Evolutionary conservation across 2,329 filamentous ascomycete species (phyloP), one percentile per base, ranked within the genome.

Genomic region (Fusarium burgessii): DNA sequence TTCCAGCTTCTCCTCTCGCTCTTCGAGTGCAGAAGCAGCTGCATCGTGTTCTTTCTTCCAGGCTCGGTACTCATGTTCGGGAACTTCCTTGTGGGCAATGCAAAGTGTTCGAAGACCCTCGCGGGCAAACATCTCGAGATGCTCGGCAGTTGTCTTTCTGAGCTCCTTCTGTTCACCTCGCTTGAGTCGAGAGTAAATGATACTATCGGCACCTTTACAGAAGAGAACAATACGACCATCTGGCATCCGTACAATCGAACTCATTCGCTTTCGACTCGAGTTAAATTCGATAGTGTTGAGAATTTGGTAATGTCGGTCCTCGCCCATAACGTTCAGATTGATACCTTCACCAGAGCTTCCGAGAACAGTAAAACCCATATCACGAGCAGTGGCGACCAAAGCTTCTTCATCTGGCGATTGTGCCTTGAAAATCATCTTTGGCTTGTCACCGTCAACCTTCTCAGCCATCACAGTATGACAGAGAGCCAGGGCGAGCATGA

Each of bases 251-350:
- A 99, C 91, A 73, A 99, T 98, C 4, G 95, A 93, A 81, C 95
- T 98, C 96, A 99, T 99, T 73, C 96, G 90, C 84, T 99, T 99
- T 77, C 96, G 89, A 45, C 92, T 94, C 0, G 95, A 98, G 80
- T 98, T 98, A 85, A 99, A 99, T 79, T 99, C 96, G 40, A 99
- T 91, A 2, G 93, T 97, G 81, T 97, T 98, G 50, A 99, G 88
- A 35, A 99, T 92, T 18, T 90, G 91, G 79, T 96, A 99, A 68
- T 92, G 90, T 49, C 90, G 88, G 74, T 98, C 94, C 76, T 94
- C 88, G 51, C 96, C 97, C 84, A 97, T 88, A 10, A 97, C 87
- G 72, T 97, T 97, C 58, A 99, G 78, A 56, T 93, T 89, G 69
- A 99, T 92, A 56, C 93, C 93, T 68, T 97, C 93, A 40, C 89